Evolutionary conservation across 371 early-diverging fungal genomes (phyloP).

Genomic region (Nematocida ironsii): DNA sequence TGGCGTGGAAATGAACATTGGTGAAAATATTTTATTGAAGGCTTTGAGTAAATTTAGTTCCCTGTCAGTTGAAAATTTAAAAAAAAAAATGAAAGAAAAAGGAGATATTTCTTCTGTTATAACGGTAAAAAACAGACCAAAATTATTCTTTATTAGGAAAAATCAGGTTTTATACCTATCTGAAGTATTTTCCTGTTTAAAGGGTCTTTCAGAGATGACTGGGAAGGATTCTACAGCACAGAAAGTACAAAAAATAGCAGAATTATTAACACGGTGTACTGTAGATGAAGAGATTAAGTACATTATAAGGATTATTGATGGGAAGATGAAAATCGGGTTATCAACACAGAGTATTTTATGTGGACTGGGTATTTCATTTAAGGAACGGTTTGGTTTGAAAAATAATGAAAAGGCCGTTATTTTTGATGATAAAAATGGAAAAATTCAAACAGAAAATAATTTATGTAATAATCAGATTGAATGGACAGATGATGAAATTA

Average conservation of each 20-base stretch:
- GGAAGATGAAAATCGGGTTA: constrained; percentile 89
- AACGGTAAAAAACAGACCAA: constrained; percentile 76
- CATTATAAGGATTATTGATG: constrained; percentile 84
- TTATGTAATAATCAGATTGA: neutral
- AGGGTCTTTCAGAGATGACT: constrained; percentile 77
- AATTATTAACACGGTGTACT: constrained; percentile 76
- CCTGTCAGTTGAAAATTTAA: constrained; percentile 75
- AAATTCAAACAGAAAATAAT: neutral
- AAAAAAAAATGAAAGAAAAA: constrained; percentile 74
- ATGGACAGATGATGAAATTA: constrained; percentile 52
- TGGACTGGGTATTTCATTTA: constrained; percentile 77
- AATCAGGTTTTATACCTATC: constrained; percentile 76
- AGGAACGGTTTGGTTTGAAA: neutral
- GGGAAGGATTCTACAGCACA: constrained; percentile 74
- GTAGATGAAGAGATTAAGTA: constrained; percentile 82
- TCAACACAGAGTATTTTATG: constrained; percentile 87
- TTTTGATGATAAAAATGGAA: neutral
- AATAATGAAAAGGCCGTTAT: neutral
- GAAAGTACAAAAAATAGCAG: constrained; percentile 79
- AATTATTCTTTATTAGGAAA: constrained; percentile 75
- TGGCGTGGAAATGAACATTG: constrained; percentile 87
- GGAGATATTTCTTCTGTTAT: constrained; percentile 90
- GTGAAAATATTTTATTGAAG: constrained; percentile 84
- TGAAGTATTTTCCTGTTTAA: constrained; percentile 79
- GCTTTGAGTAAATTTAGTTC: constrained; percentile 84